Conservation (phyloP, 78 protist genomes). For the Chrysochromulina parva region DNA sequence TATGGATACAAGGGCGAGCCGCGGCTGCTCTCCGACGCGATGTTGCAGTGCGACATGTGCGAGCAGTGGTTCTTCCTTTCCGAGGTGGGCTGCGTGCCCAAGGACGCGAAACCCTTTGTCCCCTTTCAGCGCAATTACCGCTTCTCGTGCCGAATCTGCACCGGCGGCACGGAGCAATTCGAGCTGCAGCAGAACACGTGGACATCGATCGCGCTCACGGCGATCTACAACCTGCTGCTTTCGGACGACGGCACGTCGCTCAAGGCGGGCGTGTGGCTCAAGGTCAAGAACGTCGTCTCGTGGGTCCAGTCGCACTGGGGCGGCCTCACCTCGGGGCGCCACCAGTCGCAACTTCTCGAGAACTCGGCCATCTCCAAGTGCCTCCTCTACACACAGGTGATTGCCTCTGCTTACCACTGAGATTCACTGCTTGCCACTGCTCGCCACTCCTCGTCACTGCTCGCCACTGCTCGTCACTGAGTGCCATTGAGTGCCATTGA, state of each 20-base stretch:
- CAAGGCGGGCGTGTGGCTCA: neutral
- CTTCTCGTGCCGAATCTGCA: neutral
- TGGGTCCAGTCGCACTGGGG: neutral
- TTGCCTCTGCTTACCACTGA: no score
- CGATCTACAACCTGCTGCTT: neutral
- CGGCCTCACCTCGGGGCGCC: neutral
- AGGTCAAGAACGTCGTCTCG: neutral
- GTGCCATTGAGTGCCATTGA: no score
- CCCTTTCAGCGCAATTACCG: constrained; percentile 11
- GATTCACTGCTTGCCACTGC: no score
- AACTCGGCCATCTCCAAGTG: neutral
- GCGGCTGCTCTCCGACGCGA: neutral
- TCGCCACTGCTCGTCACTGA: no score
- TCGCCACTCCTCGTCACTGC: no score
- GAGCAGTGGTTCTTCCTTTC: neutral
- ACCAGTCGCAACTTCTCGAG: neutral
- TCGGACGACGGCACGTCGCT: no score
- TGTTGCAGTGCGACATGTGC: neutral
- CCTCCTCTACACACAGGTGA: neutral
- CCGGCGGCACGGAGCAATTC: neutral
- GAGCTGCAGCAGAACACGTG: neutral
- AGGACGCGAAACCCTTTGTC: neutral
- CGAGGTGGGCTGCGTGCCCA: neutral
- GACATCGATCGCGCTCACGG: neutral
- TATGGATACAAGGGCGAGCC: neutral